Percentiles rank a stretch among this genome's conserved stretches.
phyloP scores from a whole-genome alignment of 2,329 filamentous ascomycete genomes.

The Alternaria burnsii region DNA sequence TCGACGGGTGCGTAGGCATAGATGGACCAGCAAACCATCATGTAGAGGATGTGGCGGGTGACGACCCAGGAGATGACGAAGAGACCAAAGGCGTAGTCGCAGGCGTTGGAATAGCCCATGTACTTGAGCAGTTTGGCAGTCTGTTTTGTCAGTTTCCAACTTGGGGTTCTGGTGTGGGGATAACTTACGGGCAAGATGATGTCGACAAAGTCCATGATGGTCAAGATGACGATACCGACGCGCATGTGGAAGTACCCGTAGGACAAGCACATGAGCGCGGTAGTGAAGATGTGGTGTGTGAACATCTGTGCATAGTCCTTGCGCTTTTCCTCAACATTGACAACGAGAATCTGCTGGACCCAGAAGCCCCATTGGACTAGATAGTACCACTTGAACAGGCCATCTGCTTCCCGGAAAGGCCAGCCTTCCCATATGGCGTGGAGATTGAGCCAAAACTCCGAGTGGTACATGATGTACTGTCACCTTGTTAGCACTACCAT shows the following conservation, averaged over 20 bases:
- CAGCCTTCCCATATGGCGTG: constrained; percentile 83
- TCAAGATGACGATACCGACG: constrained; percentile 87
- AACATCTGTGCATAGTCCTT: constrained; percentile 99
- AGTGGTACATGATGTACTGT: constrained; percentile 82
- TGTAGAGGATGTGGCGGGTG: constrained; percentile 82
- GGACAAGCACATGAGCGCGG: constrained; percentile 77
- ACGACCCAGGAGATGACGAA: constrained; percentile 89
- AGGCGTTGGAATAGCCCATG: constrained; percentile 75
- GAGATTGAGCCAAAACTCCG: constrained; percentile 80
- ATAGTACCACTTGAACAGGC: constrained; percentile 86
- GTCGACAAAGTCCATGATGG: constrained; percentile 94
- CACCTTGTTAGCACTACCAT: constrained; percentile 21
- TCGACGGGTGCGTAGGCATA: constrained; percentile 69
- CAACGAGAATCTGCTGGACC: constrained; percentile 91
- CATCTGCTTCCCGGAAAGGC: constrained; percentile 78
- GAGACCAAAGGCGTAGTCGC: constrained; percentile 83
- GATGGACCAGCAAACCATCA: constrained; percentile 82
- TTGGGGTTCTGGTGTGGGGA: background rate
- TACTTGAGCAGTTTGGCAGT: constrained; percentile 92
- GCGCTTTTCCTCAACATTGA: constrained; percentile 91
- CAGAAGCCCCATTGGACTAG: constrained; percentile 91
- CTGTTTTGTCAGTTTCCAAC: constrained; percentile 56
- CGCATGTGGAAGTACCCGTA: constrained; percentile 89
- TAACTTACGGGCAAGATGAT: constrained; percentile 77
- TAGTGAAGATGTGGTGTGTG: constrained; percentile 91